phyloP scores from a whole-genome alignment of 306 rosid species.

The Dryas drummondii region DNA sequence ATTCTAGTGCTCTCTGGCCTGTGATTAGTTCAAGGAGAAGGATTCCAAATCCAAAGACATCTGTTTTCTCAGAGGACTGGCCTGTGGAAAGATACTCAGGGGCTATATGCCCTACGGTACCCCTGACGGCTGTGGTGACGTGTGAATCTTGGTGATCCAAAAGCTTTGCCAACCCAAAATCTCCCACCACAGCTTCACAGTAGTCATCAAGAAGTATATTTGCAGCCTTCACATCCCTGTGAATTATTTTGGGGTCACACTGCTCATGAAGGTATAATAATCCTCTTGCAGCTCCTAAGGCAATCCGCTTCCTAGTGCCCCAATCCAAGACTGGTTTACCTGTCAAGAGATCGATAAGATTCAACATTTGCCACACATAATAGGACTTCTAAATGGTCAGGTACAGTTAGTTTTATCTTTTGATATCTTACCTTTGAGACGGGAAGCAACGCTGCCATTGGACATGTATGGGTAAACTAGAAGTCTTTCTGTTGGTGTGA shows the following conservation, averaged over 20 bases:
- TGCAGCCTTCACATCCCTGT: slow-evolving; percentile 95
- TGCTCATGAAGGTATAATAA: slow-evolving; percentile 88
- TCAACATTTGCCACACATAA: slow-evolving; percentile 12
- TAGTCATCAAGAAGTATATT: slow-evolving; percentile 88
- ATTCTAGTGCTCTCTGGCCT: slow-evolving; percentile 82
- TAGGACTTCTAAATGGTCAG: neutral
- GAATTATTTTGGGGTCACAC: slow-evolving; percentile 94
- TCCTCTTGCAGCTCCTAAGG: slow-evolving; percentile 90
- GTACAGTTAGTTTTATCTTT: neutral
- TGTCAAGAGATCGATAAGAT: slow-evolving; percentile 27
- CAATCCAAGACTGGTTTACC: slow-evolving; percentile 84
- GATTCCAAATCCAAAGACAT: slow-evolving; percentile 91
- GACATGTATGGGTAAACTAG: slow-evolving; percentile 92
- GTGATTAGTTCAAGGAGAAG: slow-evolving; percentile 88
- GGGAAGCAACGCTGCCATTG: slow-evolving; percentile 92
- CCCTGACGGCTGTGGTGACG: slow-evolving; percentile 94
- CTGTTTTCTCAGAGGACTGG: slow-evolving; percentile 94
- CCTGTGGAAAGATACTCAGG: slow-evolving; percentile 97
- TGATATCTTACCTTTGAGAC: slow-evolving; percentile 63
- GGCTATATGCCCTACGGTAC: slow-evolving; percentile 94
- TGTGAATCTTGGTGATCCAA: slow-evolving; percentile 94
- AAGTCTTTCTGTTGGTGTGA: slow-evolving; percentile 77
- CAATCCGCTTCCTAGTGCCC: slow-evolving; percentile 85
- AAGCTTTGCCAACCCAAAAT: slow-evolving; percentile 95
- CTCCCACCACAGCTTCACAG: slow-evolving; percentile 96